Evolutionary conservation across 257 asterid species (phyloP), one percentile per base, ranked within the genome.

Genomic region (Forsythia suspensa): DNA sequence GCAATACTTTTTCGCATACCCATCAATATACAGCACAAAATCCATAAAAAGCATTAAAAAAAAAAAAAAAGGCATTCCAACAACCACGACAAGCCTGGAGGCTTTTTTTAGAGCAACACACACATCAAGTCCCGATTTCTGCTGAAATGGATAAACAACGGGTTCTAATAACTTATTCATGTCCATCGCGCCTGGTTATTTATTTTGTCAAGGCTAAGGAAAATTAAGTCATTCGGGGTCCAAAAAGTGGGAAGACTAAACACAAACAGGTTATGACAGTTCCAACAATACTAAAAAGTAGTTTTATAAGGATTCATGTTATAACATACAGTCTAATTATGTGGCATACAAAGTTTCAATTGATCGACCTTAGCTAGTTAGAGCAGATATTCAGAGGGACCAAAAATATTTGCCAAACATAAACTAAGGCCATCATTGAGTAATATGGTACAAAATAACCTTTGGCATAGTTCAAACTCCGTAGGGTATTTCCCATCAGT

Each of bases 361-460:
- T 51, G 51, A 42, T 65, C 39, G 44, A 72, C 59, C 52, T 72
- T 74, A 80, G 70, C 80, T 69, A 48, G 77, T 74, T 34, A 70
- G 41, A 73, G 75, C 73, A 81, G 73, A 77, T 67, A 80, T 18
- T 72, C 70, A 51, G 72, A 42, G 51, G 69, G 68, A 55, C 61
- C 24, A 61, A 48, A 67, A 68, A 71, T 10, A 10, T 63, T 51
- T 2, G 61, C 79, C 72, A 12, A 13, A 24, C 13, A 72, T 38
- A 43, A 75, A 52, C 37, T 9, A 55, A 67, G 80, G 77, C 83
- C 80, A 44, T 57, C 76, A 34, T 13, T 15, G 66, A 43, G 61
- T 20, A 59, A 70, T 81, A 80, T 80, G 70, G 79, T 80, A 84
- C 84, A 84, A 10, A 37, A 69, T 80, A 69, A 43, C 78, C 84